phyloP scores from a whole-genome alignment of 2,329 filamentous ascomycete species.

The Botrytis fragariae region DNA sequence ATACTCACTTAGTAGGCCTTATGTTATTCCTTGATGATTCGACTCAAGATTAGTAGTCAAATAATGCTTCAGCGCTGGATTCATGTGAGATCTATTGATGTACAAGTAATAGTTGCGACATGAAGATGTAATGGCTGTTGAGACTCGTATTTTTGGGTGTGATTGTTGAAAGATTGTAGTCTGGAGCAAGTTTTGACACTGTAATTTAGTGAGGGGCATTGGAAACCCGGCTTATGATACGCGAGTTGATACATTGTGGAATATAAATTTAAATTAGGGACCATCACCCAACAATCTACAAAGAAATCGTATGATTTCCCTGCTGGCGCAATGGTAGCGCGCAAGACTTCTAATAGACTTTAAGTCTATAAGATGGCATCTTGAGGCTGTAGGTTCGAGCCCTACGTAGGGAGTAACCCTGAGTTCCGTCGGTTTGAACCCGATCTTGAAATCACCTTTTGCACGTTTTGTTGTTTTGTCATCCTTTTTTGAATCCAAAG shows the following conservation, averaged over 20 bases:
- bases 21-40: not conserved
- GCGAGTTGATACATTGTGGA: fast-evolving
- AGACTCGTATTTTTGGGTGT: not conserved
- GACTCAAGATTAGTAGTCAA: not conserved
- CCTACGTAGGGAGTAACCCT: constrained; percentile 10
- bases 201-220: too few species aligned
- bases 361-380: too few species aligned
- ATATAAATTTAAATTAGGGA: fast-evolving
- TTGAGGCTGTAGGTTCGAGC: constrained; percentile 13
- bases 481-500: not conserved
- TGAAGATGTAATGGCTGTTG: not conserved
- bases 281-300: fast-evolving
- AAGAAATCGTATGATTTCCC: not conserved
- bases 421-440: not conserved
- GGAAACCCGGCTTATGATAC: too few species aligned
- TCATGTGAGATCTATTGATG: too few species aligned
- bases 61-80: not conserved
- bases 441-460: fast-evolving
- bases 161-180: not conserved
- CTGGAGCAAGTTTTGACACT: not conserved
- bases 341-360: constrained; percentile 4
- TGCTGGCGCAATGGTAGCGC: constrained; percentile 19
- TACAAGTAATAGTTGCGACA: too few species aligned
- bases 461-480: not conserved
- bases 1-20: too few species aligned